These are phyloP conservation scores for Curvularia spicifera DNA, from an alignment of 2,329 filamentous ascomycete genomes.

Conservation along the genomic window DNA sequence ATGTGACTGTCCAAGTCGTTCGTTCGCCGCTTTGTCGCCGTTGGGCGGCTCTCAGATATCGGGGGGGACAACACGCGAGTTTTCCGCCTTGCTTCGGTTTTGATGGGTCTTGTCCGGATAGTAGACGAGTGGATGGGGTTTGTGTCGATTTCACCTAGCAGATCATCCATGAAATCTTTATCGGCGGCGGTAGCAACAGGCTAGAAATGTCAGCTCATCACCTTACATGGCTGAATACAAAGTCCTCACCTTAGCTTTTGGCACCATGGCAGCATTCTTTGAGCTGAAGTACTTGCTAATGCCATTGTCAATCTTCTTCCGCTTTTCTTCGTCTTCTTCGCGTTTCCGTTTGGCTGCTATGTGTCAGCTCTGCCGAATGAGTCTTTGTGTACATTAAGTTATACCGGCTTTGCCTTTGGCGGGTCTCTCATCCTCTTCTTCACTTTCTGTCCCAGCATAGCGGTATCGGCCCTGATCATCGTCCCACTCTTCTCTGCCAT, in stretches of 20 bases:
- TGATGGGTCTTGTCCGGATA: constrained; percentile 67
- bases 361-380: constrained; percentile 26
- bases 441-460: constrained; percentile 70
- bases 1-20: constrained; percentile 53
- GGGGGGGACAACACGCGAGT: constrained; percentile 80
- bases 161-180: constrained; percentile 81
- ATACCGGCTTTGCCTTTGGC: constrained; percentile 65
- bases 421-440: constrained; percentile 73
- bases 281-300: constrained; percentile 95
- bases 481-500: constrained; percentile 75
- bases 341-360: constrained; percentile 79
- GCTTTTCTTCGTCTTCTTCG: constrained; percentile 83
- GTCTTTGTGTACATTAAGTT: constrained; percentile 2
- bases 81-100: constrained; percentile 78
- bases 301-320: constrained; percentile 85
- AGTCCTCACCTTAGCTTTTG: constrained; percentile 77
- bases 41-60: constrained; percentile 55
- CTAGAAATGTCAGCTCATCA: constrained; percentile 55
- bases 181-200: constrained; percentile 83
- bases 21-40: constrained; percentile 27
- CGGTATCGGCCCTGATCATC: constrained; percentile 74
- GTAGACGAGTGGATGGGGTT: constrained; percentile 67
- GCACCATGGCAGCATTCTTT: constrained; percentile 66
- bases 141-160: constrained; percentile 86
- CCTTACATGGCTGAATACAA: background rate